phyloP scores from a whole-genome alignment of 2,329 filamentous ascomycete species.

The Eutypella sp. region DNA sequence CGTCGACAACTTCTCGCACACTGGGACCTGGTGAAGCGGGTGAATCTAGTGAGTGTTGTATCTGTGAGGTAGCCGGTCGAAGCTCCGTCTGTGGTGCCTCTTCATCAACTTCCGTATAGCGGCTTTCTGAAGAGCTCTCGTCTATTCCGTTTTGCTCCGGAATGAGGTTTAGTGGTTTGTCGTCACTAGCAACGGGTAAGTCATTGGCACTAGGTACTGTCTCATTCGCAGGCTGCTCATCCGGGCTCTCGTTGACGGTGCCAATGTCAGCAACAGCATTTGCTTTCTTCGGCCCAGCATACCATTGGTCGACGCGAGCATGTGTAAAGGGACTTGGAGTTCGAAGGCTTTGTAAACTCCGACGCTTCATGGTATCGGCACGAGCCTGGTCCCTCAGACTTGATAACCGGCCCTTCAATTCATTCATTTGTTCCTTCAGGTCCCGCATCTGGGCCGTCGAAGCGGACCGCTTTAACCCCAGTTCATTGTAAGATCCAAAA shows the following conservation, averaged over 20 bases:
- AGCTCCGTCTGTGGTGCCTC: slow-evolving; percentile 17
- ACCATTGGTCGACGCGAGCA: slow-evolving; percentile 53
- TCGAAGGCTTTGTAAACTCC: slow-evolving; percentile 70
- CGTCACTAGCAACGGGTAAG: too few species aligned
- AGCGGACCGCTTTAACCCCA: slow-evolving; percentile 56
- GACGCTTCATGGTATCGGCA: slow-evolving; percentile 71
- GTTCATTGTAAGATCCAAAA: slow-evolving; percentile 36
- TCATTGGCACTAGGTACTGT: slow-evolving; percentile 9
- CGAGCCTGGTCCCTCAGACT: slow-evolving; percentile 72
- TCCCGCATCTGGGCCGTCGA: slow-evolving; percentile 70
- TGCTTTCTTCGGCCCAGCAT: slow-evolving; percentile 28
- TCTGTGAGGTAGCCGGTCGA: slow-evolving; percentile 7
- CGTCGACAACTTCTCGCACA: slow-evolving; percentile 27
- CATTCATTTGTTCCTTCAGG: slow-evolving; percentile 79
- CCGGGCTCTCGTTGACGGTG: slow-evolving; percentile 9
- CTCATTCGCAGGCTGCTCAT: slow-evolving; percentile 8
- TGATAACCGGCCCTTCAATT: slow-evolving; percentile 80
- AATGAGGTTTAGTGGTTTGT: slow-evolving; percentile 3
- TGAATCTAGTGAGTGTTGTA: slow-evolving; percentile 1
- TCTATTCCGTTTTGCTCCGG: slow-evolving; percentile 13
- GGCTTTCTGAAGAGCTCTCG: slow-evolving; percentile 23
- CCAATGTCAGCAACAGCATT: slow-evolving; percentile 14
- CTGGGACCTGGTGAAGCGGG: slow-evolving; percentile 15
- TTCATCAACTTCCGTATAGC: slow-evolving; percentile 23
- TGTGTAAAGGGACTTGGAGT: slow-evolving; percentile 77